Percentiles rank a stretch among this genome's conserved stretches.
phyloP scores from a whole-genome alignment of 208 protist genomes.

The Porcisia deanei region DNA sequence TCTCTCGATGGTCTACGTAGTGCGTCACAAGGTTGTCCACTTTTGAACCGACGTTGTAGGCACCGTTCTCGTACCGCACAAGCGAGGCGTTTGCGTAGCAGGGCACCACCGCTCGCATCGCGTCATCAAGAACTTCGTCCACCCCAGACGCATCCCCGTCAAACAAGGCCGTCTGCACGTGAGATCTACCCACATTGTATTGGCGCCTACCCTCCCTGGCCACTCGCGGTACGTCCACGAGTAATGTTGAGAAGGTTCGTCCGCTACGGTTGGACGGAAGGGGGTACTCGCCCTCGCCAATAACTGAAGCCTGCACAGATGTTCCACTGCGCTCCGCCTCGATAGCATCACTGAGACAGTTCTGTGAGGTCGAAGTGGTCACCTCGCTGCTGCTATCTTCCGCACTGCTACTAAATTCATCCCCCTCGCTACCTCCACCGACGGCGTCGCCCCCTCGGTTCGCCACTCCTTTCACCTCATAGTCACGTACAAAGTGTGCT shows the following conservation, averaged over 20 bases:
- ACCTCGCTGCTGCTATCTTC: constrained; percentile 22
- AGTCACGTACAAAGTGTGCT: constrained; percentile 45
- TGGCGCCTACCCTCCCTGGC: constrained; percentile 66
- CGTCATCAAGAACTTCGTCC: constrained; percentile 78
- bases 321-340: constrained; percentile 33
- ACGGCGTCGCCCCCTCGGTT: constrained; percentile 15
- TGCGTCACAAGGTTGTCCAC: constrained; percentile 50
- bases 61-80: constrained; percentile 74
- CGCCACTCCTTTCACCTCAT: constrained; percentile 22
- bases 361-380: constrained; percentile 12
- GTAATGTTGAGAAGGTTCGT: constrained; percentile 34
- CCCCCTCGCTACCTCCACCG: constrained; percentile 14
- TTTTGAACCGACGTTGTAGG: constrained; percentile 81
- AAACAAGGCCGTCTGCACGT: constrained; percentile 30
- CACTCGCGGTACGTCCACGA: constrained; percentile 42
- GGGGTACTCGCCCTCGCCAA: constrained; percentile 1
- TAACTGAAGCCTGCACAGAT: not conserved
- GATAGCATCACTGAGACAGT: constrained; percentile 17
- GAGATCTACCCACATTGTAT: constrained; percentile 77
- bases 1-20: constrained; percentile 68
- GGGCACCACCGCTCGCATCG: constrained; percentile 79
- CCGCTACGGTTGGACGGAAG: constrained; percentile 1
- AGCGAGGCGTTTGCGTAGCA: constrained; percentile 50
- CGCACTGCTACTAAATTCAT: constrained; percentile 9
- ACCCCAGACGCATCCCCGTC: constrained; percentile 53